Evolutionary conservation across 163 green algal genomes (phyloP).

Genomic region (Trebouxia gelatinosa): DNA sequence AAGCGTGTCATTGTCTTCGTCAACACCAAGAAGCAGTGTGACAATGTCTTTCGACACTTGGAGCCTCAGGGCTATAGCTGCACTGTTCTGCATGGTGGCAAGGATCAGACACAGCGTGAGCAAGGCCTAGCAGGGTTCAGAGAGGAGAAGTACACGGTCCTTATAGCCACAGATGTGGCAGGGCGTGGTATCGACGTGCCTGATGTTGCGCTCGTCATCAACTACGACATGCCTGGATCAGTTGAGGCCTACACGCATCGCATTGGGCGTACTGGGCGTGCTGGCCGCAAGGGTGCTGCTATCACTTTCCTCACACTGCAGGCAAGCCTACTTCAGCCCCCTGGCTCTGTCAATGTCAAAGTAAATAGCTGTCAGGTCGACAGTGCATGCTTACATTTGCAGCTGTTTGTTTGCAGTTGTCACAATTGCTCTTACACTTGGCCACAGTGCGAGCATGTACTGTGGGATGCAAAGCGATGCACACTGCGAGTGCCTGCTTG

Average conservation of each 20-base stretch:
- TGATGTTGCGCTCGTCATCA: constrained; percentile 90
- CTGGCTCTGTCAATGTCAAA: not conserved
- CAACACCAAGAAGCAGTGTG: constrained; percentile 90
- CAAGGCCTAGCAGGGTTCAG: constrained; percentile 72
- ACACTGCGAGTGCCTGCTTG: too few species aligned
- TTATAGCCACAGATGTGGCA: constrained; percentile 98
- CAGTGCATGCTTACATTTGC: too few species aligned
- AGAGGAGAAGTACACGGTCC: constrained; percentile 86
- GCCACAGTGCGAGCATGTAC: too few species aligned
- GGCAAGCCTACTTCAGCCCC: constrained; percentile 11
- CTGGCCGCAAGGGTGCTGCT: constrained; percentile 83
- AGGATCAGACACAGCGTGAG: constrained; percentile 54
- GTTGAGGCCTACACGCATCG: constrained; percentile 98
- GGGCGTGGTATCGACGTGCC: constrained; percentile 90
- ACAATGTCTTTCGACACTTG: constrained; percentile 73
- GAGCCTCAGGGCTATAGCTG: constrained; percentile 67
- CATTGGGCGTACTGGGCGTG: constrained; percentile 93
- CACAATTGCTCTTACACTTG: too few species aligned
- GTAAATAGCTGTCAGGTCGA: constrained; percentile 12
- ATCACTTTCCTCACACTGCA: constrained; percentile 89
- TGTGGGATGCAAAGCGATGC: too few species aligned
- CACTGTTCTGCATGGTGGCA: constrained; percentile 89
- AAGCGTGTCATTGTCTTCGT: constrained; percentile 91
- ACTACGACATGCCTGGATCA: constrained; percentile 98
- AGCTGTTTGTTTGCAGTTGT: too few species aligned